Base-by-base conservation (phyloP, 441 rosid genomes). In the Breynia disticha region DNA sequence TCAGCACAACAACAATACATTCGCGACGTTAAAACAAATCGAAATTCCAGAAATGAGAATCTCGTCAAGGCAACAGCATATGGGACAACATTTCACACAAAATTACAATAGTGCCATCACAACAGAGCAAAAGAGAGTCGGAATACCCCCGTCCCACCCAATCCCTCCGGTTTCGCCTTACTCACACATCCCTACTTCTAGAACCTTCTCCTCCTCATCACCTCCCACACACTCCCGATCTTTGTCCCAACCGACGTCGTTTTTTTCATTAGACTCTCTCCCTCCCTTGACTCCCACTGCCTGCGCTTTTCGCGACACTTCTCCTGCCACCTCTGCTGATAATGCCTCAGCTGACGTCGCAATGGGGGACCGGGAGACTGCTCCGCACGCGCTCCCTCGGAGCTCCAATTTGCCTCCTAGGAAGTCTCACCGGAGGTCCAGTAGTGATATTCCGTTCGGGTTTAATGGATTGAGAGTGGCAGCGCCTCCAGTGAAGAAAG, bases 111-210 rank as follows among this genome's bases (percentile, higher is more conserved):
- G 62, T 55, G 91, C 32, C 32, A 24, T 76, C 52, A 54, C 54
- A 89, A 75, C 39, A 44, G 57, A 61, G 58, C 51, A 46, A 87
- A 78, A 61, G n/a, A 79, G 88, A 74, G 72, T 57, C 20, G 91
- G 95, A 16, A 81, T 88, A 2, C 97, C 95, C 20, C 98, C 98
- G 8, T 82, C 87, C 0, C 90, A 79, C 57, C 95, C 95, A 65
- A 81, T 87, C 66, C 94, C 94, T 4, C 98, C 93, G 51, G 70
- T 90, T 59, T 86, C 97, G 0, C 98, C 97, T 0, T 86, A 68
- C 64, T 86, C 97, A 43, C 87, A 82, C 84, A 82, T 86, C 82
- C 93, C 81, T n/a, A n/a, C n/a, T n/a, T n/a, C n/a, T n/a, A n/a
- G n/a, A n/a, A n/a, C n/a, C n/a, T n/a, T n/a, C n/a, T n/a, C n/a